A percentile compares a stretch with the other conserved stretches of the same genome.
Conservation (phyloP, 2,329 filamentous ascomycete genomes). For the Leptographium procerum region DNA sequence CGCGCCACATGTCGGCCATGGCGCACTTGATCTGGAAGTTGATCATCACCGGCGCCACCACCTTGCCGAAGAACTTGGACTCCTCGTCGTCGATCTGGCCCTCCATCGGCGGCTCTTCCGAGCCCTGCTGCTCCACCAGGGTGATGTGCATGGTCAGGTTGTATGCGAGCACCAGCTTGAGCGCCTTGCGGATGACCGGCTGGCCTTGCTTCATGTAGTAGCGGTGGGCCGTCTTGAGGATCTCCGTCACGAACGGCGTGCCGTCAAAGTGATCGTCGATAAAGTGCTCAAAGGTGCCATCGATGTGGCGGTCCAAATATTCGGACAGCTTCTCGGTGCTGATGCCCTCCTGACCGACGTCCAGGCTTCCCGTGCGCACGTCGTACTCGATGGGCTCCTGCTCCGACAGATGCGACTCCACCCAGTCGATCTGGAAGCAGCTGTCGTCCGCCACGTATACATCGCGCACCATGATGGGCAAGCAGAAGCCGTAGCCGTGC, state of each 20-base stretch:
- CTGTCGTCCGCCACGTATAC: slow-evolving; percentile 86
- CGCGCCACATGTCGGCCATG: slow-evolving; percentile 95
- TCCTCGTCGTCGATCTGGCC: slow-evolving; percentile 78
- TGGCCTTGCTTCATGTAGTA: slow-evolving; percentile 84
- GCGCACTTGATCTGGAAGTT: slow-evolving; percentile 99
- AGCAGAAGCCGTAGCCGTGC: slow-evolving; percentile 86
- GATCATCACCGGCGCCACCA: slow-evolving; percentile 93
- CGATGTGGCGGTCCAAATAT: slow-evolving; percentile 91
- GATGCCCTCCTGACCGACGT: slow-evolving; percentile 80
- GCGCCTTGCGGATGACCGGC: slow-evolving; percentile 83
- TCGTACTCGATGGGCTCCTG: slow-evolving; percentile 72
- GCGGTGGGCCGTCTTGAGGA: slow-evolving; percentile 89
- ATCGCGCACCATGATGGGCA: slow-evolving; percentile 87
- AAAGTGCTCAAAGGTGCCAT: slow-evolving; percentile 82
- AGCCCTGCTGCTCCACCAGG: slow-evolving; percentile 79
- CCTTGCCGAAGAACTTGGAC: slow-evolving; percentile 83
- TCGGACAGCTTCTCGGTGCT: slow-evolving; percentile 71
- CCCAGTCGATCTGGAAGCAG: slow-evolving; percentile 90
- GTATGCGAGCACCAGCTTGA: slow-evolving; percentile 92
- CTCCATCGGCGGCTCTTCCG: slow-evolving; percentile 62
- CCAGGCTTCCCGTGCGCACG: slow-evolving; percentile 76
- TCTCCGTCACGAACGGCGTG: slow-evolving; percentile 88
- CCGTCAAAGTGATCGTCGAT: slow-evolving; percentile 95
- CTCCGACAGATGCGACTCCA: slow-evolving; percentile 60
- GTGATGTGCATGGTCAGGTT: slow-evolving; percentile 92